Conservation (phyloP, 164 flowering plant genomes). For the Litsea cubeba region DNA sequence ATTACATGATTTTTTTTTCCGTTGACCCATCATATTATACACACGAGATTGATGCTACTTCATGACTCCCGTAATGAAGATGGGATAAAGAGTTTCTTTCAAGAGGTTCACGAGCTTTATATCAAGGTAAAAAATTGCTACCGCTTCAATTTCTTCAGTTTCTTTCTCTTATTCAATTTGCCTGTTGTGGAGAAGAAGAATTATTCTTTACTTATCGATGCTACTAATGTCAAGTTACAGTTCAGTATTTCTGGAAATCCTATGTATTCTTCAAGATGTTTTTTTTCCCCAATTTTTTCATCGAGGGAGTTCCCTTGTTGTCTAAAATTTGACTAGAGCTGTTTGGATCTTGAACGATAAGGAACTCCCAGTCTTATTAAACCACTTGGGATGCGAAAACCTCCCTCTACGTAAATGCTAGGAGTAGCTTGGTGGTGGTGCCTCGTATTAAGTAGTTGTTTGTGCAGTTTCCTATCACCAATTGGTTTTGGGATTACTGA, state of each 20-base stretch:
- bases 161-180: background rate
- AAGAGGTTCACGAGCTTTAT: conserved; percentile 97
- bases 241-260: background rate
- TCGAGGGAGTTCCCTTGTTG: background rate
- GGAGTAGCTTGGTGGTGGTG: too few species aligned
- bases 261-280: background rate
- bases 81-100: conserved; percentile 97
- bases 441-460: too few species aligned
- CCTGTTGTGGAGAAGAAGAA: background rate
- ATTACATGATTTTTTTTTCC: conserved; percentile 21
- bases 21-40: conserved; percentile 51
- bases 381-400: too few species aligned
- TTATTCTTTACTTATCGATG: background rate
- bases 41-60: conserved; percentile 94
- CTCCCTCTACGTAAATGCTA: too few species aligned
- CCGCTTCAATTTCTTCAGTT: background rate
- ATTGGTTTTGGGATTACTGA: too few species aligned
- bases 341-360: too few species aligned
- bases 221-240: background rate
- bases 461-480: too few species aligned
- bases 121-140: conserved; percentile 55
- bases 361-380: too few species aligned
- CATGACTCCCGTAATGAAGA: conserved; percentile 98
- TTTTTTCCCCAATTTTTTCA: background rate
- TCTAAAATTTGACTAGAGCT: background rate